phyloP scores from a whole-genome alignment of 345 rosid species.

The Bruguiera parviflora region DNA sequence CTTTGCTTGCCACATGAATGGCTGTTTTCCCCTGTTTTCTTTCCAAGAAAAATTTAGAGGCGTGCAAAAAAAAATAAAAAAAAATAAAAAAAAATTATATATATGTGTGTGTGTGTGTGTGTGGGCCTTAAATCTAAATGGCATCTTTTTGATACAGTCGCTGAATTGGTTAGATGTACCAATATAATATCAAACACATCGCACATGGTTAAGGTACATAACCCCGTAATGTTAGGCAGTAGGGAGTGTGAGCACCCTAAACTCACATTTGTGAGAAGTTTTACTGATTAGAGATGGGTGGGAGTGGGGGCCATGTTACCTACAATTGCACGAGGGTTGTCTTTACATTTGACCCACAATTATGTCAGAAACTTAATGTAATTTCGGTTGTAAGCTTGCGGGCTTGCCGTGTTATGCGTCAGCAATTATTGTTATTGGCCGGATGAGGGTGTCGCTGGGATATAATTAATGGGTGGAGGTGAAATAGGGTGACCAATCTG shows the following conservation, averaged over 20 bases:
- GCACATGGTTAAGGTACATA: slow-evolving; percentile 8
- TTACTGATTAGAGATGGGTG: too few species aligned
- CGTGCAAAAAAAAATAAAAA: too few species aligned
- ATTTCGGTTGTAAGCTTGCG: slow-evolving; percentile 11
- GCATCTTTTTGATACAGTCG: too few species aligned
- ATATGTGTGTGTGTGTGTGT: too few species aligned
- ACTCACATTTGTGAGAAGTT: too few species aligned
- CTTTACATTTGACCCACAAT: slow-evolving; percentile 6
- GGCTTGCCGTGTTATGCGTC: neutral
- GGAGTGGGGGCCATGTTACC: slow-evolving; percentile 14
- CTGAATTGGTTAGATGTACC: slow-evolving; percentile 15
- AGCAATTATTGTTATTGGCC: neutral
- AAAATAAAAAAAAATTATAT: too few species aligned
- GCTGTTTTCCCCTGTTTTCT: too few species aligned
- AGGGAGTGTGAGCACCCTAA: too few species aligned
- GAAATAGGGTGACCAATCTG: neutral
- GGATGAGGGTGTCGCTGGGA: neutral
- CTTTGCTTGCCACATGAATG: too few species aligned
- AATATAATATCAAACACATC: slow-evolving; percentile 18
- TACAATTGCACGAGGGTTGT: neutral
- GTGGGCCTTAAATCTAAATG: too few species aligned
- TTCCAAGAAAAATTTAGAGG: too few species aligned
- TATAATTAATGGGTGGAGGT: too few species aligned
- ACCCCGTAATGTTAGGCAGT: slow-evolving; percentile 12
- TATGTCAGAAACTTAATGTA: neutral